Conservation (phyloP, 257 asterid species). For the Eustoma russellianum region DNA sequence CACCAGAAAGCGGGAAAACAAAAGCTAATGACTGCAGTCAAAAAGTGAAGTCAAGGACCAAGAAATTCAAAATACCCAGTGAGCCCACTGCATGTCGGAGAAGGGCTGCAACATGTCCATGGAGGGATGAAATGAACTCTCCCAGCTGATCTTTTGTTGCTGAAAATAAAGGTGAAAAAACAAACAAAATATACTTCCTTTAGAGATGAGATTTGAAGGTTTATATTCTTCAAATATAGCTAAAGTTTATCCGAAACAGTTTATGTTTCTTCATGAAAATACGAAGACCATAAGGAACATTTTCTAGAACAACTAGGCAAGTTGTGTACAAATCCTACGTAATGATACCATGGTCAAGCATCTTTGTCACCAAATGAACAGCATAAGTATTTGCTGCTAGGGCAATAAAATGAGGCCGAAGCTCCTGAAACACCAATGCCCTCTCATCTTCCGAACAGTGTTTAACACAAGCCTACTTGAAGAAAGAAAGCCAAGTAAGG, state of each 20-base stretch:
- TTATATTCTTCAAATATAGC: neutral
- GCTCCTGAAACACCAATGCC: constrained; percentile 58
- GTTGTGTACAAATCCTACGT: neutral
- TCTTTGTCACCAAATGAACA: constrained; percentile 73
- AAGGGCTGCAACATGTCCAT: constrained; percentile 72
- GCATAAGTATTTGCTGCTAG: constrained; percentile 71
- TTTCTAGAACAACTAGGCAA: constrained; percentile 1
- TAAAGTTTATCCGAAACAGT: no score
- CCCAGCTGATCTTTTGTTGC: constrained; percentile 79
- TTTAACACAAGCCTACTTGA: constrained; percentile 63
- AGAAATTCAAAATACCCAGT: constrained; percentile 49
- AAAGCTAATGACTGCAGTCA: no score
- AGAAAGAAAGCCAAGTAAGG: constrained; percentile 7
- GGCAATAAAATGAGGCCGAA: constrained; percentile 59
- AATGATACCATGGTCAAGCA: constrained; percentile 71
- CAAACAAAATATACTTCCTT: neutral
- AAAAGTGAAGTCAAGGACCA: neutral
- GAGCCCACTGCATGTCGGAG: constrained; percentile 93
- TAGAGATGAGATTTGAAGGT: neutral
- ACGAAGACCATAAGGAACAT: neutral
- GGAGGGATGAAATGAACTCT: constrained; percentile 67
- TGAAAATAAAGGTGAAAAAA: constrained; percentile 15
- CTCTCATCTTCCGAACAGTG: constrained; percentile 84
- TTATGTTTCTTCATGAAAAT: neutral
- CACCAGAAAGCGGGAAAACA: no score